Conservation (phyloP, 768 basidiomycete species). For the Leucogyrophana mollusca region DNA sequence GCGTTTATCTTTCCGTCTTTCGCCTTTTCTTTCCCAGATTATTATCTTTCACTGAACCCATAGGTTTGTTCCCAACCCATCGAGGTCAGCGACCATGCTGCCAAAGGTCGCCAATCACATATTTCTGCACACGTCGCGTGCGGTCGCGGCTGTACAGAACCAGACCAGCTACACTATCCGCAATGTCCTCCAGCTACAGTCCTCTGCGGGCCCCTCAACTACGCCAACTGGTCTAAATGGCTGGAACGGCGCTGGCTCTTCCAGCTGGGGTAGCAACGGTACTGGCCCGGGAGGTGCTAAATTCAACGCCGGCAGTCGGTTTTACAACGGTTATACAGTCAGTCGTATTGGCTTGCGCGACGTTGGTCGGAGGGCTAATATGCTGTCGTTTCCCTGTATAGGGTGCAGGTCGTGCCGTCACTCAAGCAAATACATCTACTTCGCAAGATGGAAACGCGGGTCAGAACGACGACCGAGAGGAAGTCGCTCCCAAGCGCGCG, state of each 20-base stretch:
- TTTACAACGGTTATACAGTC: constrained; percentile 68
- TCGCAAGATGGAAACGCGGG: constrained; percentile 47
- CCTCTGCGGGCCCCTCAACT: constrained; percentile 43
- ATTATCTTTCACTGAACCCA: no score
- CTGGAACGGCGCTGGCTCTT: constrained; percentile 48
- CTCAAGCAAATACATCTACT: constrained; percentile 65
- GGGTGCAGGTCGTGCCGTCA: constrained; percentile 70
- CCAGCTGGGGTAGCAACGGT: constrained; percentile 54
- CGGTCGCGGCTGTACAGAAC: constrained; percentile 72
- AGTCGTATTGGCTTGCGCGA: constrained; percentile 19
- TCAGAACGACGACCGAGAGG: constrained; percentile 61
- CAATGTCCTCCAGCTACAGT: constrained; percentile 73
- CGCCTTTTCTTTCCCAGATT: no score
- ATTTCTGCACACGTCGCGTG: constrained; percentile 72
- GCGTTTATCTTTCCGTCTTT: no score
- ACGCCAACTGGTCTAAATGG: constrained; percentile 35
- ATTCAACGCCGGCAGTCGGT: constrained; percentile 68
- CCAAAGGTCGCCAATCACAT: constrained; percentile 83
- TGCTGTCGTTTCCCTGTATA: constrained; percentile 25
- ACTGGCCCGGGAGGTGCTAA: constrained; percentile 69
- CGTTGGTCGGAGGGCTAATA: not conserved
- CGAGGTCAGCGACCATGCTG: constrained; percentile 49
- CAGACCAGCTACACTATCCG: constrained; percentile 66
- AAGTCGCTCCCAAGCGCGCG: constrained; percentile 32
- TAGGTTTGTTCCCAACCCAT: no score